Base-by-base conservation (phyloP, 2,329 filamentous ascomycete genomes). In the Biscogniauxia mediterranea region DNA sequence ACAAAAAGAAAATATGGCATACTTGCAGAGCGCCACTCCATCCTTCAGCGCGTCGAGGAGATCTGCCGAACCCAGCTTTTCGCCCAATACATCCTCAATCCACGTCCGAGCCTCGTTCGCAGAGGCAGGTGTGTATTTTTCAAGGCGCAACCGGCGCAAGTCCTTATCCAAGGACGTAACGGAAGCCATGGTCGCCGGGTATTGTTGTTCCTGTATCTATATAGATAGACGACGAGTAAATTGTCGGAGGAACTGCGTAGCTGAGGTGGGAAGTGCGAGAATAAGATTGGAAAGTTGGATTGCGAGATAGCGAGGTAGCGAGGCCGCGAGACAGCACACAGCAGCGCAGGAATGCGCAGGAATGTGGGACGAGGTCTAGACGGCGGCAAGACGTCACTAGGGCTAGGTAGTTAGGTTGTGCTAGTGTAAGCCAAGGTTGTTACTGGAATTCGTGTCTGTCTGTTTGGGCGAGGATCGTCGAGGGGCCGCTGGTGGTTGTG, bases 81-180 rank as follows among this genome's bases (percentile, higher is more conserved):
- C 89, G 64, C 90, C 91, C 38, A 99, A 79, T 1, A 87, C 83
- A 49, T 87, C 84, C 76, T 97, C 93, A 66, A 99, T 93, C 92
- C 95, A 99, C 66, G 81, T 77, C 54, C 89, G 88, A 20, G 87
- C 89, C 79, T 98, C 93, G 69, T 92, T 92, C 56, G 93, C 93
- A 50, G 93, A 93, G 69, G 90, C 87, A 21, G 93, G 92, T 1
- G 94, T 98, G 79, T 97, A 98, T 79, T 94, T 91, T 63, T 93
- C 91, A 71, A 97, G 83, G 77, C 95, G 93, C 84, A 98, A 78
- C 76, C 89, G 93, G 83, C 92, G 91, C 87, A 99, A 84, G 81
- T 99, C 95, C 77, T 94, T 94, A 79, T 98, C 95, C 63, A 99
- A 82, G 65, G 92, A 97, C 66, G 92, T 86, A 32, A 98, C 94